Conservation (phyloP, 768 basidiomycete species). For the Boletus reticulatus region DNA sequence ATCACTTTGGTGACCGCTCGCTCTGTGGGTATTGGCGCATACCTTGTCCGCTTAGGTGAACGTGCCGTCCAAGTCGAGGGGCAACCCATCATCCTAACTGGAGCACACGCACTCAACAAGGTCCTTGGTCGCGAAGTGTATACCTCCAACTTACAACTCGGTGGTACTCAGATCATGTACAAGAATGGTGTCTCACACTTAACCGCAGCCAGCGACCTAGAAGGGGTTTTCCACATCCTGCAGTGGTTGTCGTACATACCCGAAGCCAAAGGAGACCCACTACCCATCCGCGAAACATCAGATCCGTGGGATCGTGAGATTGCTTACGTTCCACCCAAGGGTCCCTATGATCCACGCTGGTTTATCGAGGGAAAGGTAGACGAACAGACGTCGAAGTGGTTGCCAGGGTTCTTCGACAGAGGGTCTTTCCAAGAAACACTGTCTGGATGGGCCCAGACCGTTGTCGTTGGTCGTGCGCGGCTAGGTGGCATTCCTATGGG, state of each 20-base stretch:
- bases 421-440: slow-evolving; percentile 98
- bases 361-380: slow-evolving; percentile 94
- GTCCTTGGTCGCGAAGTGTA: slow-evolving; percentile 99
- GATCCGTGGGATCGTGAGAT: slow-evolving; percentile 94
- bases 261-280: slow-evolving; percentile 69
- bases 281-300: slow-evolving; percentile 72
- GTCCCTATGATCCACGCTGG: slow-evolving; percentile 96
- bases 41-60: slow-evolving; percentile 96
- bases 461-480: slow-evolving; percentile 94
- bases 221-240: slow-evolving; percentile 91
- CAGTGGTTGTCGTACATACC: slow-evolving; percentile 96
- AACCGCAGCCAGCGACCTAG: slow-evolving; percentile 91
- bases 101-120: slow-evolving; percentile 96
- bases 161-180: slow-evolving; percentile 99
- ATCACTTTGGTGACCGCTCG: slow-evolving; percentile 98
- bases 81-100: slow-evolving; percentile 98
- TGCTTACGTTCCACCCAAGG: slow-evolving; percentile 87
- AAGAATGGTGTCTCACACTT: slow-evolving; percentile 99
- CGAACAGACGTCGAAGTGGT: slow-evolving; percentile 72
- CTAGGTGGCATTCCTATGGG: slow-evolving; percentile 97
- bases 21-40: slow-evolving; percentile 98
- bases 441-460: slow-evolving; percentile 99
- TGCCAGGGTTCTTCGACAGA: slow-evolving; percentile 94
- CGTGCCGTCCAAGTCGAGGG: slow-evolving; percentile 98
- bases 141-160: slow-evolving; percentile 96